These are phyloP conservation scores for Fonsecaea monophora DNA, from an alignment of 2,329 filamentous ascomycete genomes.

Conservation along the genomic window DNA sequence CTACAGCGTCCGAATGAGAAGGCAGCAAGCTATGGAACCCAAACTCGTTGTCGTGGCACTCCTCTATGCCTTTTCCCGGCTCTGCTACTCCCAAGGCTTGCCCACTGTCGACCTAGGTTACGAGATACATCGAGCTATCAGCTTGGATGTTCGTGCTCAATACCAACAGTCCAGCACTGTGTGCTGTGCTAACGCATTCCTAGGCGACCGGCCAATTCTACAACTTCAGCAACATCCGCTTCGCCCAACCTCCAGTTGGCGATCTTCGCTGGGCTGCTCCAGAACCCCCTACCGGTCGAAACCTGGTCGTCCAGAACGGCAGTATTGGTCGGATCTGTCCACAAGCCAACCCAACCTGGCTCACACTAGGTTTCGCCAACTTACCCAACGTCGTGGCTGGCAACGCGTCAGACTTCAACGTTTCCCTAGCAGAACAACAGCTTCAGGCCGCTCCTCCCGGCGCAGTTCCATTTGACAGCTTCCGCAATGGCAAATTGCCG, in stretches of 20 bases:
- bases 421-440: constrained; percentile 39
- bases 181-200: neutral
- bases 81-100: constrained; percentile 20
- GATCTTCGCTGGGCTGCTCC: constrained; percentile 60
- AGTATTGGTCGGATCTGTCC: constrained; percentile 52
- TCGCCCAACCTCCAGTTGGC: constrained; percentile 60
- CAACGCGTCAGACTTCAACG: constrained; percentile 41
- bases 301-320: constrained; percentile 55
- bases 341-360: constrained; percentile 57
- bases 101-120: constrained; percentile 61
- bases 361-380: constrained; percentile 44
- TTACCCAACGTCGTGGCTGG: constrained; percentile 43
- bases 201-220: constrained; percentile 52
- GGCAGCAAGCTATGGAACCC: neutral
- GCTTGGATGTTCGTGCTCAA: constrained; percentile 33
- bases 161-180: neutral
- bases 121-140: constrained; percentile 56
- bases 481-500: neutral
- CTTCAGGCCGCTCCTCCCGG: constrained; percentile 14
- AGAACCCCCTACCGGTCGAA: constrained; percentile 51
- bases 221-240: constrained; percentile 65
- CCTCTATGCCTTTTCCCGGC: neutral
- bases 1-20: neutral
- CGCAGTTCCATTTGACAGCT: constrained; percentile 2
- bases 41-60: neutral